Percentiles rank a stretch among this genome's conserved stretches.
Evolutionary conservation across 2,329 filamentous ascomycete genomes (phyloP).

Genomic region (Penicillium sp.): DNA sequence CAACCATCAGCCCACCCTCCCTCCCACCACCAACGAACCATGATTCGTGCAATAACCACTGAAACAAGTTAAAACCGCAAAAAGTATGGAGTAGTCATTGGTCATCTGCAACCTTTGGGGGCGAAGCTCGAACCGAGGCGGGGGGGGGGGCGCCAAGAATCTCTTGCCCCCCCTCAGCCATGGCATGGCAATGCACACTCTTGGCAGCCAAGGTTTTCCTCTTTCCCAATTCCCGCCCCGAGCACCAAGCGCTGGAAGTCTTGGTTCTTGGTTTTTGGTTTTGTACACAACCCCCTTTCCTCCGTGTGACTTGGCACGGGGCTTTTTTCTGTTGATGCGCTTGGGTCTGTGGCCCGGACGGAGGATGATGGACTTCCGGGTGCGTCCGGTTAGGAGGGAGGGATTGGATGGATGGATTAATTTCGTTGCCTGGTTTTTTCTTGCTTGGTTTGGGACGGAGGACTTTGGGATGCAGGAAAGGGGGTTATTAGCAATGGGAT

Average conservation of each 20-base stretch:
- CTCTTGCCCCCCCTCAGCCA: slow-evolving; percentile 10
- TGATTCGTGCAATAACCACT: background rate
- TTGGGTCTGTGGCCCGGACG: too few relatives aligned
- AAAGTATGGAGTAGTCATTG: too few relatives aligned
- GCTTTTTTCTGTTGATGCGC: background rate
- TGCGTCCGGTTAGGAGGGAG: background rate
- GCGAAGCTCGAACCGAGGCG: background rate
- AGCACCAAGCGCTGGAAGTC: slow-evolving; percentile 16
- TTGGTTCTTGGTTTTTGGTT: slow-evolving; percentile 24
- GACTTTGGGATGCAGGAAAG: background rate
- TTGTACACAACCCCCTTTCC: slow-evolving; percentile 14
- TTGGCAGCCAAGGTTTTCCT: slow-evolving; percentile 39
- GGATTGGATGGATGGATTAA: background rate
- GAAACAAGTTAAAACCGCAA: background rate
- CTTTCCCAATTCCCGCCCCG: slow-evolving; percentile 37
- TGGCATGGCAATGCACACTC: slow-evolving; percentile 22
- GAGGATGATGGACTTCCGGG: background rate
- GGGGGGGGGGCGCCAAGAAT: slow-evolving; percentile 25
- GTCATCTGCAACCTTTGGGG: background rate
- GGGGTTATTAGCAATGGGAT: background rate
- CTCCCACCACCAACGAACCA: background rate
- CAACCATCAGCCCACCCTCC: background rate
- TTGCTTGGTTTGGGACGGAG: background rate
- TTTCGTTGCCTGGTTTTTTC: slow-evolving; percentile 4
- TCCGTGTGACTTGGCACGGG: slow-evolving; percentile 10